These are phyloP conservation scores for Aaosphaeria pasadenensis DNA, from an alignment of 2,329 filamentous ascomycete species.

Conservation along the genomic window DNA sequence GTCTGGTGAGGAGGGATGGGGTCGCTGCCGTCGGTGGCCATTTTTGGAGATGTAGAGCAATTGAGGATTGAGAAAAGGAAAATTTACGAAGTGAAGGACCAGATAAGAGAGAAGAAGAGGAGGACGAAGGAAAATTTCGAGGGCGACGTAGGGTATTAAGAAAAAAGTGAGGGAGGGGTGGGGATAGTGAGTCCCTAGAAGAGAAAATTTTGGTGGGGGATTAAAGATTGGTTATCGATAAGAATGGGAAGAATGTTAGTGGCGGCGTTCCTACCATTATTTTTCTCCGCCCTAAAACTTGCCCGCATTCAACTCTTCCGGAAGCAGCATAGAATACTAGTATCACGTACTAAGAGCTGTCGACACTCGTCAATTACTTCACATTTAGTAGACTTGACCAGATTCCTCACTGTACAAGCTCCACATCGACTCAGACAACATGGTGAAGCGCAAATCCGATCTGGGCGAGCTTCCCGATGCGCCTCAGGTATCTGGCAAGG, in stretches of 20 bases:
- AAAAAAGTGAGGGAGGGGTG: neutral
- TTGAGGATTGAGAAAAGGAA: neutral
- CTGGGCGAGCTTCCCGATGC: conserved; percentile 36
- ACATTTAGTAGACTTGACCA: too few relatives aligned
- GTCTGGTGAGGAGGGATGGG: conserved; percentile 48
- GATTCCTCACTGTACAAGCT: too few relatives aligned
- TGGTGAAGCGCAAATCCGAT: conserved; percentile 27
- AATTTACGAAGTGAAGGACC: conserved; percentile 2
- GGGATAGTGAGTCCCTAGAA: conserved; percentile 2
- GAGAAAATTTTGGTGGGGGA: too few relatives aligned
- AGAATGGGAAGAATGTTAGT: conserved; percentile 12
- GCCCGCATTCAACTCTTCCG: too few relatives aligned
- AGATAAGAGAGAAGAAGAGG: conserved; percentile 1
- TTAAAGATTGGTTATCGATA: too few relatives aligned
- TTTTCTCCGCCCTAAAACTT: too few relatives aligned
- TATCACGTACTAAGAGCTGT: too few relatives aligned
- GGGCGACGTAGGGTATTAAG: too few relatives aligned
- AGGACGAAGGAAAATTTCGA: conserved; percentile 1
- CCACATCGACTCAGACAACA: too few relatives aligned
- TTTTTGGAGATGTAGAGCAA: conserved; percentile 13
- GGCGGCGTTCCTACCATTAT: conserved; percentile 4
- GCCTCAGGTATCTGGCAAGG: conserved; percentile 15
- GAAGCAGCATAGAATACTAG: too few relatives aligned
- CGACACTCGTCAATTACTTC: too few relatives aligned
- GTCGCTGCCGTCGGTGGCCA: conserved; percentile 39